phyloP scores from a whole-genome alignment of 345 rosid genomes.

The Microcos paniculata region DNA sequence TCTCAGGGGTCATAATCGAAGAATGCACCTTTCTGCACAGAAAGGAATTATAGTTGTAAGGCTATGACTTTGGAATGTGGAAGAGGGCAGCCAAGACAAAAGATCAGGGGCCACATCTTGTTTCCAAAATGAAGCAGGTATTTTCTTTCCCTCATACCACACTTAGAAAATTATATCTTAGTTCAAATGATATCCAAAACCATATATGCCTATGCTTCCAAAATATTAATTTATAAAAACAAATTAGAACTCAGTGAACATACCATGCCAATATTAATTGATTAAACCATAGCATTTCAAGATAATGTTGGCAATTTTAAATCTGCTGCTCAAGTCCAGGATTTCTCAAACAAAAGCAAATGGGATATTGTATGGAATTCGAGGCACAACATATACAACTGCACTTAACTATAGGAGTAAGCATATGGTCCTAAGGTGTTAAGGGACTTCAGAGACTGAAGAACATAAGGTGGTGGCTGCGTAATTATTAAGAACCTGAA shows the following conservation, averaged over 20 bases:
- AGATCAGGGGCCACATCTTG: background rate
- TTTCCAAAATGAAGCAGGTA: background rate
- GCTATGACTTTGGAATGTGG: background rate
- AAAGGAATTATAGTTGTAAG: background rate
- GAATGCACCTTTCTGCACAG: constrained; percentile 64
- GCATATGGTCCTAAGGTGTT: background rate
- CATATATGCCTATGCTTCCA: background rate
- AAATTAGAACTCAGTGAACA: too few species aligned
- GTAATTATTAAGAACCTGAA: background rate
- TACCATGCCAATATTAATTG: too few species aligned
- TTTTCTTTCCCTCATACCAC: background rate
- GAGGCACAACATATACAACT: constrained; percentile 1
- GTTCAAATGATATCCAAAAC: background rate
- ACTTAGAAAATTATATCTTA: background rate
- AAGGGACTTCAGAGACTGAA: background rate
- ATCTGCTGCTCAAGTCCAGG: background rate
- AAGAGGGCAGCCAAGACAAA: background rate
- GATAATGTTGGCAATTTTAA: background rate
- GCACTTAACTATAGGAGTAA: background rate
- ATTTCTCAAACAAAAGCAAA: background rate
- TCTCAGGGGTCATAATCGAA: constrained; percentile 90
- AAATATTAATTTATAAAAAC: too few species aligned
- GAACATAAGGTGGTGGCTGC: background rate
- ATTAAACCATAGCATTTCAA: background rate
- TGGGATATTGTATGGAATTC: background rate